Evolutionary conservation across 140 eudicot species (phyloP).

Genomic region (Stevia rebaudiana): DNA sequence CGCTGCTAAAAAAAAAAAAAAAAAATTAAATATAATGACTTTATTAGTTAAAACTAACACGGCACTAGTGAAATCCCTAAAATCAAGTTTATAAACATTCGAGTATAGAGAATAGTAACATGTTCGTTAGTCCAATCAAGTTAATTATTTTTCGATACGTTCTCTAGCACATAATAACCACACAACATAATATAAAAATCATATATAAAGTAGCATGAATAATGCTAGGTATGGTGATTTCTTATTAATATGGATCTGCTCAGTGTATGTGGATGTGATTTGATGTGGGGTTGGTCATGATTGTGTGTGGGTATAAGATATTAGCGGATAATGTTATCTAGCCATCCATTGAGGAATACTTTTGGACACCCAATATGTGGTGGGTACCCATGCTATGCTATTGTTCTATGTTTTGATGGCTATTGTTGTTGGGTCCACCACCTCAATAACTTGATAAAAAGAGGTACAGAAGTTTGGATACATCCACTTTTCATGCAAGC

Average conservation of each 20-base stretch:
- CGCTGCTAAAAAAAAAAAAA: too few species aligned
- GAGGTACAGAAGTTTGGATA: slow-evolving; percentile 8
- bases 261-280: not conserved
- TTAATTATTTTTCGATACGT: too few species aligned
- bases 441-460: slow-evolving; percentile 12
- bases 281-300: slow-evolving; percentile 12
- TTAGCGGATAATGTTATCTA: slow-evolving; percentile 26
- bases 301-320: slow-evolving; percentile 18
- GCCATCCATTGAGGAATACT: slow-evolving; percentile 22
- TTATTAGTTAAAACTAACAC: too few species aligned
- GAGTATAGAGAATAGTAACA: too few species aligned
- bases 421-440: slow-evolving; percentile 11
- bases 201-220: too few species aligned
- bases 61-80: too few species aligned
- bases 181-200: not conserved
- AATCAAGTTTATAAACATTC: too few species aligned
- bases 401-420: slow-evolving; percentile 10
- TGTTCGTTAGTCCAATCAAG: too few species aligned
- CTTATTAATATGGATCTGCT: too few species aligned
- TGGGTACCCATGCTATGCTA: slow-evolving; percentile 23
- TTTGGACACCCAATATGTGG: slow-evolving; percentile 17
- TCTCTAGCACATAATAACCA: too few species aligned
- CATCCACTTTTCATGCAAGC: not conserved
- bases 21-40: too few species aligned
- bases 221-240: too few species aligned